phyloP scores from a whole-genome alignment of 2,329 filamentous ascomycete genomes.

The Myrmaecium sp. region DNA sequence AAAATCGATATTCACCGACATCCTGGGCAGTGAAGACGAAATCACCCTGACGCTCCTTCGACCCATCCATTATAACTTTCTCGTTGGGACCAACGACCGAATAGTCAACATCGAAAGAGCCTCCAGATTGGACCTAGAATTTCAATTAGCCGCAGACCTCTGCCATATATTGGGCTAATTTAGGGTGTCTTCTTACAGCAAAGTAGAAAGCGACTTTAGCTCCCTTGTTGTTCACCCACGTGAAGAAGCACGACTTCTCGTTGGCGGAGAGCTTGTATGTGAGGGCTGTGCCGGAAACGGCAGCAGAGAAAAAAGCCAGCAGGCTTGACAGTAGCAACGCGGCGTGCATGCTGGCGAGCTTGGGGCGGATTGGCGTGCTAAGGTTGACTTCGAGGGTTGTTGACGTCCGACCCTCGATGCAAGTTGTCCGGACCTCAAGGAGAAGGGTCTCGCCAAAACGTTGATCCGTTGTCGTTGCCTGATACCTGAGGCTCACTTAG shows the following conservation, averaged over 20 bases:
- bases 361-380: conserved; percentile 2
- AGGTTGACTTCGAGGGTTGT: too few species aligned
- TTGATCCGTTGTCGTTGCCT: too few species aligned
- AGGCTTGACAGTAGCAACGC: conserved; percentile 28
- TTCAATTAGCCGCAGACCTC: neutral
- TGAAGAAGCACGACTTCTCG: conserved; percentile 93
- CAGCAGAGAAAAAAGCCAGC: conserved; percentile 51
- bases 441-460: too few species aligned
- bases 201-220: conserved; percentile 98
- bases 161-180: neutral
- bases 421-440: too few species aligned
- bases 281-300: conserved; percentile 71
- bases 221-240: conserved; percentile 56
- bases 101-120: conserved; percentile 95
- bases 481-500: too few species aligned
- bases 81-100: conserved; percentile 65
- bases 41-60: conserved; percentile 88
- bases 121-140: conserved; percentile 82
- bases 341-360: conserved; percentile 16
- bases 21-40: conserved; percentile 93
- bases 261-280: conserved; percentile 84
- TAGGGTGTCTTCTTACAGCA: conserved; percentile 60
- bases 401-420: too few species aligned
- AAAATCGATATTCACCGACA: conserved; percentile 82
- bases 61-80: conserved; percentile 66